Percentiles rank a stretch among this genome's conserved stretches.
These are phyloP conservation scores for Beauveria scarabaeidicola DNA, from an alignment of 2,329 filamentous ascomycete genomes.

Conservation along the genomic window DNA sequence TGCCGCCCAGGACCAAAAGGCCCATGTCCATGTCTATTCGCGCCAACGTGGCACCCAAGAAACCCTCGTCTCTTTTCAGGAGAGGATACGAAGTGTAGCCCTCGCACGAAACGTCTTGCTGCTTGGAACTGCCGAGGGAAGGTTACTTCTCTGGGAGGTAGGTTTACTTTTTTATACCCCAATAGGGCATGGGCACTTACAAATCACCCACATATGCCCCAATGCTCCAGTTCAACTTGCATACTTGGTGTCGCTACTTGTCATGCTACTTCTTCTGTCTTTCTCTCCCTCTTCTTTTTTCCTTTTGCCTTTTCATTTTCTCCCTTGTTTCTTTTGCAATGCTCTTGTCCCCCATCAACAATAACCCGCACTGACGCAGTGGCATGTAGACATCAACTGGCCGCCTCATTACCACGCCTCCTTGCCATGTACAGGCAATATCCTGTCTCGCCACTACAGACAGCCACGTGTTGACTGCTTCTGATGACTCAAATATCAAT, in stretches of 20 bases:
- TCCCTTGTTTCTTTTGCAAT: background rate
- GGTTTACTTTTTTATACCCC: constrained; percentile 20
- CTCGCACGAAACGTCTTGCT: constrained; percentile 66
- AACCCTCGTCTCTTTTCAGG: constrained; percentile 77
- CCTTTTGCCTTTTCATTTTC: no score
- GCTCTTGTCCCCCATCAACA: background rate
- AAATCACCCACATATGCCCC: background rate
- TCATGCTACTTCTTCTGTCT: background rate
- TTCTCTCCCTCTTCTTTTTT: background rate
- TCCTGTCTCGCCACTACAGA: constrained; percentile 66
- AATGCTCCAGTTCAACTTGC: background rate
- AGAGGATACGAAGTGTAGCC: constrained; percentile 71
- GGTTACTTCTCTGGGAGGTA: constrained; percentile 90
- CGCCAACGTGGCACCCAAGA: constrained; percentile 79
- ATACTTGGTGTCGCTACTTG: background rate
- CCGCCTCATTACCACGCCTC: constrained; percentile 64
- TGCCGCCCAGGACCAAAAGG: constrained; percentile 83
- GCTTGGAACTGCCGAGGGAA: constrained; percentile 75
- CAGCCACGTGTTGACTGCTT: constrained; percentile 67
- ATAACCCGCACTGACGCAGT: background rate
- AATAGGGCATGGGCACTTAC: background rate
- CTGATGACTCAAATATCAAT: constrained; percentile 80
- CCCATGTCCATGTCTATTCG: constrained; percentile 87
- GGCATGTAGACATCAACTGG: constrained; percentile 58
- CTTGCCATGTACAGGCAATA: constrained; percentile 72